Evolutionary conservation across 208 protist genomes (phyloP).

Genomic region (Leishmania turanica): DNA sequence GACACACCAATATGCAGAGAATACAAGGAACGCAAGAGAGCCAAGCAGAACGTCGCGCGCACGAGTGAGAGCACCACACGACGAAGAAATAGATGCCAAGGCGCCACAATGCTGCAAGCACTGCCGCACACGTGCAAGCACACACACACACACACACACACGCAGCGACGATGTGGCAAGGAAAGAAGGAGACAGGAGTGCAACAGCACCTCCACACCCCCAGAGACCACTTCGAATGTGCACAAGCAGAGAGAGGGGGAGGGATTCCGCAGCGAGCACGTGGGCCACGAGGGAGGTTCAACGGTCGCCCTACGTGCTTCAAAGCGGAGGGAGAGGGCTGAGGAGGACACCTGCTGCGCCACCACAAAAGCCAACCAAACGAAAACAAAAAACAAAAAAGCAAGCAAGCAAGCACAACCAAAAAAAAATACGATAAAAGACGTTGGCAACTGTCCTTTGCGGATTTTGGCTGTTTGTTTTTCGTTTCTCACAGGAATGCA

Average conservation of each 20-base stretch:
- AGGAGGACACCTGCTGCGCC: too few relatives aligned
- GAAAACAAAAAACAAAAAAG: not conserved
- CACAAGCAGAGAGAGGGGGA: too few relatives aligned
- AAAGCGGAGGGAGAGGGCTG: not conserved
- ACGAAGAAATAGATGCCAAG: not conserved
- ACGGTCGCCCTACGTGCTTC: too few relatives aligned
- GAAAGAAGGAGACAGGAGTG: not conserved
- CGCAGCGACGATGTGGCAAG: not conserved
- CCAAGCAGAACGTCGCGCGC: not conserved
- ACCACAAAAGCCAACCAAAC: not conserved
- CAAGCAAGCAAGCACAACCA: not conserved
- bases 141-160: not conserved
- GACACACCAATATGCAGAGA: not conserved
- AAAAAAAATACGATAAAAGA: not conserved
- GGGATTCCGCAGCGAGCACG: too few relatives aligned
- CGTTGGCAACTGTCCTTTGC: not conserved
- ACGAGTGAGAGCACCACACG: not conserved
- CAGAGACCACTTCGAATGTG: too few relatives aligned
- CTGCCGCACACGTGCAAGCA: not conserved
- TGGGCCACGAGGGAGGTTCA: too few relatives aligned
- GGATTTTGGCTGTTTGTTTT: not conserved
- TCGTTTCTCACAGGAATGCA: not conserved
- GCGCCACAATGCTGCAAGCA: not conserved
- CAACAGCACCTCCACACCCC: too few relatives aligned
- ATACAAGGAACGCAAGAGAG: not conserved